Conservation (phyloP, 345 rosid genomes). For the Ceriops zippeliana region DNA sequence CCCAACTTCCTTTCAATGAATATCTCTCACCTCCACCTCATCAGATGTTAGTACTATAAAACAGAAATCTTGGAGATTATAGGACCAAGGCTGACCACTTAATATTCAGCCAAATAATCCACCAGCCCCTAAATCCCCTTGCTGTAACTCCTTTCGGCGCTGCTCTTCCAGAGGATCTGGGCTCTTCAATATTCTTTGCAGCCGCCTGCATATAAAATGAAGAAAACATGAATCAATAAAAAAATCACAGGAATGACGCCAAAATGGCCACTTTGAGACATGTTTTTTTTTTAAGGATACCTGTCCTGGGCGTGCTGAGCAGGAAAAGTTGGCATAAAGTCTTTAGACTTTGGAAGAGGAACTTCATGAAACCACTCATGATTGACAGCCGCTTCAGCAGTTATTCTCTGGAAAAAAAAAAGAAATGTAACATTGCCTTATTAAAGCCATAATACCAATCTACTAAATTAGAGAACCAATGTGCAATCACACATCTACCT, state of each 20-base stretch:
- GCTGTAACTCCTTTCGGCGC: slow-evolving; percentile 78
- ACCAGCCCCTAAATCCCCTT: slow-evolving; percentile 70
- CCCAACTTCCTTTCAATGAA: slow-evolving; percentile 61
- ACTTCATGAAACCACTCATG: slow-evolving; percentile 99
- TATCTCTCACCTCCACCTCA: slow-evolving; percentile 59
- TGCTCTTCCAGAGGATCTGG: slow-evolving; percentile 99
- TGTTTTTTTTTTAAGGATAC: slow-evolving; percentile 55
- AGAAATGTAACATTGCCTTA: slow-evolving; percentile 3
- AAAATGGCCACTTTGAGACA: no score
- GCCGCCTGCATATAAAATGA: slow-evolving; percentile 50
- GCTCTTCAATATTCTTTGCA: slow-evolving; percentile 81
- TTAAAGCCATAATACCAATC: slow-evolving; percentile 8
- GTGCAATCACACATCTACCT: slow-evolving; percentile 42
- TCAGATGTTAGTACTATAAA: slow-evolving; percentile 20
- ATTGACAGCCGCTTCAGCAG: slow-evolving; percentile 82
- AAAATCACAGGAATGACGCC: not conserved
- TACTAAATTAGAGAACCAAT: not conserved
- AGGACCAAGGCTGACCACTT: slow-evolving; percentile 18
- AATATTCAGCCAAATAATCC: slow-evolving; percentile 75
- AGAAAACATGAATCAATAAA: not conserved
- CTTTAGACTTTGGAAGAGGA: slow-evolving; percentile 96
- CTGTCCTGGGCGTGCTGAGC: slow-evolving; percentile 99
- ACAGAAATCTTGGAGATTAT: slow-evolving; percentile 26
- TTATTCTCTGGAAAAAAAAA: slow-evolving; percentile 58
- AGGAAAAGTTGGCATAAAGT: slow-evolving; percentile 99